Base-by-base conservation (phyloP, 169 alveolate species). In the Theileria equi region DNA sequence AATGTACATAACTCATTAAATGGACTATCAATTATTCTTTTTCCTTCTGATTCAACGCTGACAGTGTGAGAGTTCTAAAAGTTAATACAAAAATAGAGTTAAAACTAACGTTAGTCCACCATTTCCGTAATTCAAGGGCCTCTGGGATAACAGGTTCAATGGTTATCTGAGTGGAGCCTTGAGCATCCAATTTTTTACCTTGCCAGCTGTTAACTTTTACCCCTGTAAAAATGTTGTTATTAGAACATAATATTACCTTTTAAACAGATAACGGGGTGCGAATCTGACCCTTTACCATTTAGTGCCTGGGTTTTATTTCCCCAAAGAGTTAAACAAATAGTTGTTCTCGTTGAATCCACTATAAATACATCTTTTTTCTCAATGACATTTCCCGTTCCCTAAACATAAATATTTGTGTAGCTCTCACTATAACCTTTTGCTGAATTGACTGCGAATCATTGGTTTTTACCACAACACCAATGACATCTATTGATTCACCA, bases 191-290 rank as follows among this genome's bases (percentile, higher is more conserved):
- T 41, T 70, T 68, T 60, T 60, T 85, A 11, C 89, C 89, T 59
- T 85, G 89, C 92, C 92, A 85, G 44, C 81, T 88, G 0, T 64
- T 74, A 13, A 85, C 81, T 48, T 78, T 85, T 49, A 81, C 81
- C 45, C 80, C 79, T 70, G 65, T 48, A 65, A 58, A n/a, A 17
- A 3, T 1, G 5, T 1, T 6, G 11, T 28, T 17, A 4, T 29
- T 1, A 17, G 6, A 5, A 23, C 13, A 23, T 23, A 6, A 10
- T 29, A 74, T 16, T 13, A 76, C 85, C 80, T 34, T 76, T 76
- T 50, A 76, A 52, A n/a, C 66, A 48, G 3, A 76, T 41, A 29
- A 76, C 38, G 13, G 85, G 85, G 47, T 76, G 62, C 21, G 59
- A 31, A 11, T 76, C 72, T 28, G 44, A 45, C 23, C 58, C 77